These are phyloP conservation scores for Aspergillus sp. DNA, from an alignment of 2,329 filamentous ascomycete genomes.

Conservation along the genomic window DNA sequence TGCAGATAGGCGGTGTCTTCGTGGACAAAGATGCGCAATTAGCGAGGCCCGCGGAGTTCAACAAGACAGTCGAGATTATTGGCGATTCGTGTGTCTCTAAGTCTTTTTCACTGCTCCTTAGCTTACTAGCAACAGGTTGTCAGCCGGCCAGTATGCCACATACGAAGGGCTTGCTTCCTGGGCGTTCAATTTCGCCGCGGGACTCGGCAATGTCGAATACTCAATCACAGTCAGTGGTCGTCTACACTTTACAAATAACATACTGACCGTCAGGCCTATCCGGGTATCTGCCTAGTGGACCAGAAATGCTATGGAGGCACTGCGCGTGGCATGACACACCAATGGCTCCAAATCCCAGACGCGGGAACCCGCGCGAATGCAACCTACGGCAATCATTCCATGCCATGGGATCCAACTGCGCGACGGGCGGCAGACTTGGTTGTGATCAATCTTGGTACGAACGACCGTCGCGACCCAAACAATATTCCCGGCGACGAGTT, in stretches of 20 bases:
- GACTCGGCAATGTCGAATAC: slow-evolving; percentile 59
- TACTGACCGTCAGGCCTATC: slow-evolving; percentile 38
- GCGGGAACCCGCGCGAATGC: background rate
- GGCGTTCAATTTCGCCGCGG: slow-evolving; percentile 54
- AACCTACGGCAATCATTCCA: slow-evolving; percentile 35
- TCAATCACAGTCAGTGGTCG: slow-evolving; percentile 44
- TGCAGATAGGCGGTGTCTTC: slow-evolving; percentile 56
- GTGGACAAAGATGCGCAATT: slow-evolving; percentile 46
- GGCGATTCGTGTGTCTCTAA: slow-evolving; percentile 35
- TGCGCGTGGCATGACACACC: slow-evolving; percentile 41
- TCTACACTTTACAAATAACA: no score
- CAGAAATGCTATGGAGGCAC: slow-evolving; percentile 56
- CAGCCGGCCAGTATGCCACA: slow-evolving; percentile 55
- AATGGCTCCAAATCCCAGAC: background rate
- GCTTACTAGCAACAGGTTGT: slow-evolving; percentile 49
- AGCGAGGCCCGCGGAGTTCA: slow-evolving; percentile 39
- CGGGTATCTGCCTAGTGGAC: slow-evolving; percentile 57
- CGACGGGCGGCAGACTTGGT: slow-evolving; percentile 34
- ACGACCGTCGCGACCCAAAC: slow-evolving; percentile 38
- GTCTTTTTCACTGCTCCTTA: slow-evolving; percentile 22
- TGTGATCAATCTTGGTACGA: slow-evolving; percentile 46
- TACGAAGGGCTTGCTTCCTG: slow-evolving; percentile 59
- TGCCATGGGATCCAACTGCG: slow-evolving; percentile 20
- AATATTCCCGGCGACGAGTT: slow-evolving; percentile 36
- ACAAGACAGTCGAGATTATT: slow-evolving; percentile 43